Percentiles rank a stretch among this genome's conserved stretches.
Evolutionary conservation across 169 alveolate genomes (phyloP).

Genomic region (Amoebophrya sp.): DNA sequence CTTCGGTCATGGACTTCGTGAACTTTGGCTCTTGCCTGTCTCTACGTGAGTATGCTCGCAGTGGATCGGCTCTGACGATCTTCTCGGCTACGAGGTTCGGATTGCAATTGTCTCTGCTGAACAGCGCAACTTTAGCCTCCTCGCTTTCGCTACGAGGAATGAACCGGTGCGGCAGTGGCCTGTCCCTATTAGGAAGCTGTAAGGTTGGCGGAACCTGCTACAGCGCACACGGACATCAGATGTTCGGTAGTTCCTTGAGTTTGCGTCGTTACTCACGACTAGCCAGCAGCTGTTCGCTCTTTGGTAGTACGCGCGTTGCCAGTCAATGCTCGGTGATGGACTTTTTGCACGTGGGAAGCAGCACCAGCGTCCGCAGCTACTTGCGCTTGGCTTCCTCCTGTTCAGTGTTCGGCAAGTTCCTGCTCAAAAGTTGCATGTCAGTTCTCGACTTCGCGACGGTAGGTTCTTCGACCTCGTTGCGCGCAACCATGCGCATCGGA

Average conservation of each 20-base stretch:
- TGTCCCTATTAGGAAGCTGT: not conserved
- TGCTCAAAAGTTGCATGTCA: not conserved
- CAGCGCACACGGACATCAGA: not conserved
- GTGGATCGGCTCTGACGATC: constrained; percentile 13
- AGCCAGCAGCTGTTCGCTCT: not conserved
- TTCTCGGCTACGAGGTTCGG: not conserved
- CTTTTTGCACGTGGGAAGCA: not conserved
- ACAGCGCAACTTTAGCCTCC: not conserved
- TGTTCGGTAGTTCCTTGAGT: not conserved
- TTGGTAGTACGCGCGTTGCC: not conserved
- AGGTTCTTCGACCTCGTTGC: not conserved
- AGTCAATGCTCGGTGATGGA: not conserved
- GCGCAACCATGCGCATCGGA: constrained; percentile 6
- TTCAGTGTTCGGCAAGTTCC: not conserved
- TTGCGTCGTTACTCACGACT: not conserved
- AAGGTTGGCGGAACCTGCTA: not conserved
- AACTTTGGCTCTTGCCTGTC: constrained; percentile 12
- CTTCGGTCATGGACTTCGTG: not conserved
- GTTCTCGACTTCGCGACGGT: constrained; percentile 13
- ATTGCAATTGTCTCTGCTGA: not conserved
- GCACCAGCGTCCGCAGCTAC: not conserved
- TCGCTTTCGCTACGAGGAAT: not conserved
- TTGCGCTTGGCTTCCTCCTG: not conserved
- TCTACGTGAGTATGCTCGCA: not conserved
- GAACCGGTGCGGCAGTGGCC: not conserved